Evolutionary conservation across 306 rosid genomes (phyloP).

Genomic region (Hylodesmum podocarpum): DNA sequence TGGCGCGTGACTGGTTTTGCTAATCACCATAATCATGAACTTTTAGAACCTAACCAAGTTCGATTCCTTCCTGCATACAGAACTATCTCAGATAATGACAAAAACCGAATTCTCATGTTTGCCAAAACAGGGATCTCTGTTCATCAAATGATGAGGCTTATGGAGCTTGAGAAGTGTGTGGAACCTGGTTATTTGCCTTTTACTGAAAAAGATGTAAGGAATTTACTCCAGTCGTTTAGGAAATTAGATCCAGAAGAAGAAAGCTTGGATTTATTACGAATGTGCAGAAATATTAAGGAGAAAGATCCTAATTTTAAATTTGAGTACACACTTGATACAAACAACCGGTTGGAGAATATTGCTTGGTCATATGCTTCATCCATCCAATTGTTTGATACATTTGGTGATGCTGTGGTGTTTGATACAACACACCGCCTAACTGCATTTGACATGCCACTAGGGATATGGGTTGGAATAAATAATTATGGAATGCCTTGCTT

Average conservation of each 20-base stretch:
- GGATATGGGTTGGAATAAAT: conserved; percentile 95
- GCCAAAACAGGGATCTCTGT: conserved; percentile 96
- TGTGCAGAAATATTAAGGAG: conserved; percentile 89
- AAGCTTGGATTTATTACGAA: conserved; percentile 77
- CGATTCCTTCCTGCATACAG: conserved; percentile 98
- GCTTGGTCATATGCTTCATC: conserved; percentile 99
- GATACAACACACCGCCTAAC: conserved; percentile 91
- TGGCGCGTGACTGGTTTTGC: conserved; percentile 98
- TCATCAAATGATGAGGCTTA: conserved; percentile 96
- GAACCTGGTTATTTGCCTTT: conserved; percentile 93
- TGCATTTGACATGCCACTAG: conserved; percentile 93
- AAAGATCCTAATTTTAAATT: conserved; percentile 89
- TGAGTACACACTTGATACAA: conserved; percentile 74
- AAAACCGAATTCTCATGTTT: conserved; percentile 85
- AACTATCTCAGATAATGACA: conserved; percentile 85
- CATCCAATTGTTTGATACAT: conserved; percentile 70
- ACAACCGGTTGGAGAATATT: conserved; percentile 75
- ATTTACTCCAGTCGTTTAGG: conserved; percentile 86
- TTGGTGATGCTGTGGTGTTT: conserved; percentile 91
- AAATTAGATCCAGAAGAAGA: conserved; percentile 91
- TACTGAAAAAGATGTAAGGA: conserved; percentile 95
- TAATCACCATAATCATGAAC: conserved; percentile 90
- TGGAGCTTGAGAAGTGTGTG: conserved; percentile 96
- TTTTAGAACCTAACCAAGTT: conserved; percentile 93
- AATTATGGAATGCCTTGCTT: conserved; percentile 99